Conservation (phyloP, 176 grass and related monocot genomes). For the Raddia distichophylla region DNA sequence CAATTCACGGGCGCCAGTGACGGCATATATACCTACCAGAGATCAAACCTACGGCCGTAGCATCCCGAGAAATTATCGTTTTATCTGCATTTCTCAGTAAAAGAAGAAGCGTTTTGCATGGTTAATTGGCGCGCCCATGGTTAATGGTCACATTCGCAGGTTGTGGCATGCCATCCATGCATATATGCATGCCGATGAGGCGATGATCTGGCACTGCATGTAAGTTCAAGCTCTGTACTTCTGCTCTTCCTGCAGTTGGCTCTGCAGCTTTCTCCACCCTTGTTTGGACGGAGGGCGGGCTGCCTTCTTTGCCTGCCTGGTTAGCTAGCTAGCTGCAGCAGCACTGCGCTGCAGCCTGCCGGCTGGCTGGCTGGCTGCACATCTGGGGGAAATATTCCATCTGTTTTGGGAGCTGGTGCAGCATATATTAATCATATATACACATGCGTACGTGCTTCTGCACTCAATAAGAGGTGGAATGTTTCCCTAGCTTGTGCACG, state of each 20-base stretch:
- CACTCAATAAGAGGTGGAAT: slow-evolving; percentile 3
- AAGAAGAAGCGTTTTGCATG: no score
- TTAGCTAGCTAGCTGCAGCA: background rate
- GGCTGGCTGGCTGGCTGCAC: background rate
- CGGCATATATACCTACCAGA: background rate
- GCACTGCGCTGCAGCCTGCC: background rate
- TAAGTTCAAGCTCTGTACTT: background rate
- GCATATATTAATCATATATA: background rate
- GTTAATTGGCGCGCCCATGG: no score
- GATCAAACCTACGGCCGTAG: background rate
- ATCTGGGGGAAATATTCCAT: slow-evolving; percentile 22
- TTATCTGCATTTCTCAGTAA: no score
- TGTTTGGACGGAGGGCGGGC: background rate
- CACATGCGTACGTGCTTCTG: background rate
- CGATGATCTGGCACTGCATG: no score
- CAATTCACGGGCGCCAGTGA: background rate
- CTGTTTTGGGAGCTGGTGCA: slow-evolving; percentile 20
- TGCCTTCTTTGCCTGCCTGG: background rate
- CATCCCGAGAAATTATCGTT: background rate
- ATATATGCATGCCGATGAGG: no score
- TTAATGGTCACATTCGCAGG: no score
- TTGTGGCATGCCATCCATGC: no score
- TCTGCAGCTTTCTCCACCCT: background rate
- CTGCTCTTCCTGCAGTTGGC: background rate
- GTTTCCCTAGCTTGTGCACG: background rate